Conservation (phyloP, 2,329 filamentous ascomycete genomes). For the Epichloe hybrida region DNA sequence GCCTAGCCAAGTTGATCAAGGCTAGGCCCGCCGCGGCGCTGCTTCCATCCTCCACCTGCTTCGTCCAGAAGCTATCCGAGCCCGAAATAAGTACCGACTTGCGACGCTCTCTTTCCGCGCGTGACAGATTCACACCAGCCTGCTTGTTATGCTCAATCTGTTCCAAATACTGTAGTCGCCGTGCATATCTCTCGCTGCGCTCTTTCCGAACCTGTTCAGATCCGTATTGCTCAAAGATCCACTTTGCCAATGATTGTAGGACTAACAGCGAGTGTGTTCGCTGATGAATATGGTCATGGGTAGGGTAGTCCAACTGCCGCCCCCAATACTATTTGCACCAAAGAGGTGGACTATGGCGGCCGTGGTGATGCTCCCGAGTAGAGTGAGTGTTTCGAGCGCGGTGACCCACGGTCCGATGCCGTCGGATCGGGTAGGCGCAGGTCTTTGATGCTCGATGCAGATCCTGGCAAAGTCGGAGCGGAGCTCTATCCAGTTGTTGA, state of each 20-base stretch:
- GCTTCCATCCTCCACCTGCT: slow-evolving; percentile 25
- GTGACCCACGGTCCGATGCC: slow-evolving; percentile 64
- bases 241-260: slow-evolving; percentile 31
- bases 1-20: slow-evolving; percentile 20
- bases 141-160: slow-evolving; percentile 26
- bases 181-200: slow-evolving; percentile 24
- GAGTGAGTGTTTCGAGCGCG: slow-evolving; percentile 53
- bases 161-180: slow-evolving; percentile 23
- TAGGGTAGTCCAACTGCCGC: slow-evolving; percentile 49
- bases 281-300: slow-evolving; percentile 59
- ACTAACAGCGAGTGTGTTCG: slow-evolving; percentile 57
- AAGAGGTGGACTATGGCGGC: slow-evolving; percentile 65
- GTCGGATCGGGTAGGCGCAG: slow-evolving; percentile 54
- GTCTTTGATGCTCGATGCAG: slow-evolving; percentile 58
- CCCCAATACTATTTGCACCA: slow-evolving; percentile 37
- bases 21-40: slow-evolving; percentile 21
- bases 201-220: slow-evolving; percentile 28
- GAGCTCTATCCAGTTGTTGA: slow-evolving; percentile 69
- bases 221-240: slow-evolving; percentile 23
- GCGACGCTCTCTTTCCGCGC: slow-evolving; percentile 24
- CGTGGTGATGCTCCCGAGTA: slow-evolving; percentile 60
- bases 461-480: slow-evolving; percentile 68
- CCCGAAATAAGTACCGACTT: slow-evolving; percentile 22
- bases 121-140: slow-evolving; percentile 18
- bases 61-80: slow-evolving; percentile 27